Percentiles rank a stretch among this genome's conserved stretches.
Conservation (phyloP, 257 asterid genomes). For the Plantago ovata region DNA sequence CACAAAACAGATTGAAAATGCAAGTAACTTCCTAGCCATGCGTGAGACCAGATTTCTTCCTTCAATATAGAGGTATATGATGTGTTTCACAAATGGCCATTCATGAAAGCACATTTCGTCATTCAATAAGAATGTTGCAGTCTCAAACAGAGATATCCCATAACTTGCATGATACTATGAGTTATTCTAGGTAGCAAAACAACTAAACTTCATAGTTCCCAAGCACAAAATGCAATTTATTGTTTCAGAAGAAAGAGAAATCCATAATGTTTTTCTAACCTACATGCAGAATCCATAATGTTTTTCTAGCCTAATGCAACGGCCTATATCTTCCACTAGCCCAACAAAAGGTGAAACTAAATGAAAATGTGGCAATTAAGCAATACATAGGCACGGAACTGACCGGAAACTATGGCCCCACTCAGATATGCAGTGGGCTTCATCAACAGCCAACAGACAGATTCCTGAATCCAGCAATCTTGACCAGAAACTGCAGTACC, state of each 20-base stretch:
- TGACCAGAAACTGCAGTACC: conserved; percentile 84
- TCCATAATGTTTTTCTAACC: not conserved
- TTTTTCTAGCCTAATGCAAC: not conserved
- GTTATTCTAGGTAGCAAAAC: not conserved
- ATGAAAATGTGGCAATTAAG: not conserved
- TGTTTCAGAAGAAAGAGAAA: not conserved
- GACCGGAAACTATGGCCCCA: conserved; percentile 98
- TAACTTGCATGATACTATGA: conserved; percentile 6
- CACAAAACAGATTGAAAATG: too few species aligned
- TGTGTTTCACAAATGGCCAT: not conserved
- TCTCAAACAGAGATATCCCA: not conserved
- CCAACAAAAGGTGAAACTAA: conserved; percentile 9
- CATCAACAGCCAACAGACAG: conserved; percentile 91
- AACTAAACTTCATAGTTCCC: not conserved
- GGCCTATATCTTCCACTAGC: conserved; percentile 11
- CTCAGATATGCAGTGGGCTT: conserved; percentile 97
- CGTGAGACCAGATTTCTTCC: too few species aligned
- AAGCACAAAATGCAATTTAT: conserved; percentile 10
- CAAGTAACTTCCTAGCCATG: too few species aligned
- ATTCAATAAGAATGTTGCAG: not conserved
- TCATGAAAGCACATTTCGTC: not conserved
- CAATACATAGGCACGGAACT: conserved; percentile 12
- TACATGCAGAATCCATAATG: too few species aligned
- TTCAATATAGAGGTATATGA: too few species aligned
- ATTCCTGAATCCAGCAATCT: conserved; percentile 63